phyloP scores from a whole-genome alignment of 2,329 filamentous ascomycete species.

The Cladosporium austrohemisphaericum region DNA sequence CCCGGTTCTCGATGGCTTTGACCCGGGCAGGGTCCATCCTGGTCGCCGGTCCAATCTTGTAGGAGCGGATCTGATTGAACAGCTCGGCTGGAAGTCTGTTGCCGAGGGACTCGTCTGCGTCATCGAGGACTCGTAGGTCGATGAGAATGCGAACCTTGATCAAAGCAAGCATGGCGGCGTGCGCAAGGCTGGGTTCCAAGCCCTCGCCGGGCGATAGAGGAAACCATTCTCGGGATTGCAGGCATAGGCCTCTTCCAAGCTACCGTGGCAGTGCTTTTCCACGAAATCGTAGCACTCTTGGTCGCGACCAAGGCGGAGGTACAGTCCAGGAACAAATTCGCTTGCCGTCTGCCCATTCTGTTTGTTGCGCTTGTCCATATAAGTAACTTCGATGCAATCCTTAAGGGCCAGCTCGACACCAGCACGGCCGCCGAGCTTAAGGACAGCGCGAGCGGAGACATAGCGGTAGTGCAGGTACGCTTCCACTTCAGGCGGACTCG shows the following conservation, averaged over 20 bases:
- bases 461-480: neutral
- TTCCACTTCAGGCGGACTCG: neutral
- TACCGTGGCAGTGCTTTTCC: neutral
- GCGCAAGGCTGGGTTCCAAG: neutral
- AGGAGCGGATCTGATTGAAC: neutral
- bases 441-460: neutral
- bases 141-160: neutral
- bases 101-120: neutral
- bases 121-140: neutral
- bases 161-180: neutral
- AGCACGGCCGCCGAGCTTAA: neutral
- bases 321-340: neutral
- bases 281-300: neutral
- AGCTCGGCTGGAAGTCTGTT: neutral
- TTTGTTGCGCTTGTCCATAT: neutral
- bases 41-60: neutral
- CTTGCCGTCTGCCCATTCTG: neutral
- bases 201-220: neutral
- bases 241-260: neutral
- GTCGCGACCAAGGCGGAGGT: neutral
- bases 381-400: neutral
- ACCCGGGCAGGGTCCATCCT: neutral
- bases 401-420: neutral
- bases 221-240: neutral
- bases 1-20: neutral